phyloP scores from a whole-genome alignment of 164 flowering plant genomes.

The Vitis amurensis region DNA sequence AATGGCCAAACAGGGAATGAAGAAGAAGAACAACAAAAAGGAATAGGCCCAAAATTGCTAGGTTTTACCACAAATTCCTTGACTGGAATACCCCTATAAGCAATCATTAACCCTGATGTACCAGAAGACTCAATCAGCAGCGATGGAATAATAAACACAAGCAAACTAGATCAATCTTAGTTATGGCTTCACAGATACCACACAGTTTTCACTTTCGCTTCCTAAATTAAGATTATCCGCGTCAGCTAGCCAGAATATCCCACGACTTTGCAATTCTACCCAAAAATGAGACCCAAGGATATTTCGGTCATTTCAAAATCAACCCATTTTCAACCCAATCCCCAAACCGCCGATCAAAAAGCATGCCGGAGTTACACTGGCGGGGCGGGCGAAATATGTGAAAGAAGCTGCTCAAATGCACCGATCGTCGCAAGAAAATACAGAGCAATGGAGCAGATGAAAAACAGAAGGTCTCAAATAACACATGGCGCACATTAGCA shows the following conservation, averaged over 20 bases:
- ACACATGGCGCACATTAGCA: constrained; percentile 9
- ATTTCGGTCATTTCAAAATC: constrained; percentile 14
- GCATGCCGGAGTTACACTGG: too few relatives aligned
- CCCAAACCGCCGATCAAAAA: neutral
- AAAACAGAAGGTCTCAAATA: neutral
- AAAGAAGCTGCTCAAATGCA: neutral
- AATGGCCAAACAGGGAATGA: neutral
- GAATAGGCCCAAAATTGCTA: neutral
- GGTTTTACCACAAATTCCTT: neutral
- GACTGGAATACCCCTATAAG: constrained; percentile 5
- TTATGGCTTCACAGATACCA: neutral
- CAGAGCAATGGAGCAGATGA: too few relatives aligned
- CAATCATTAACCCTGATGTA: constrained; percentile 1
- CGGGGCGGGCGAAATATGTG: neutral
- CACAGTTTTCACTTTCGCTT: neutral
- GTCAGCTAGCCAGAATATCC: neutral
- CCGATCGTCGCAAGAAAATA: too few relatives aligned
- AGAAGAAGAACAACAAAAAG: neutral
- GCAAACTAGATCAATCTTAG: neutral
- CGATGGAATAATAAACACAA: constrained; percentile 11
- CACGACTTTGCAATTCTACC: neutral
- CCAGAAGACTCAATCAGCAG: constrained; percentile 3
- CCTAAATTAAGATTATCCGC: neutral
- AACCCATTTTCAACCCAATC: neutral
- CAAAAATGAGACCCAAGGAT: constrained; percentile 7